Base-by-base conservation (phyloP, 2,329 filamentous ascomycete species). In the Paracorniculantispora psalliotae region DNA sequence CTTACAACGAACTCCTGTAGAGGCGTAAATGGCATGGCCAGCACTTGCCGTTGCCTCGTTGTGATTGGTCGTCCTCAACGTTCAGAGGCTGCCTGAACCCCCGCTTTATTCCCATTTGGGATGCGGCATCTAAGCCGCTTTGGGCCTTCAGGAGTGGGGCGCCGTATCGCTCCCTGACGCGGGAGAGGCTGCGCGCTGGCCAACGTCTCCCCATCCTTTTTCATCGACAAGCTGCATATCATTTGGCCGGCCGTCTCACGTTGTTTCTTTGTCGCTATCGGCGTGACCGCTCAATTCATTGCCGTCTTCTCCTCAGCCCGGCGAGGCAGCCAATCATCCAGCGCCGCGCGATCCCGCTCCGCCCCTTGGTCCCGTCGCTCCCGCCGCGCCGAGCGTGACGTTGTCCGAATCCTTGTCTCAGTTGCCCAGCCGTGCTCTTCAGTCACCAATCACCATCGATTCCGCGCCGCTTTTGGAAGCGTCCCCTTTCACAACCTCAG, bases 91-190 rank as follows among this genome's bases (percentile, higher is more conserved):
- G n/a, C 35, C 46, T 50, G 54, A 50, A 50, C 10, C 28, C 54
- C 54, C 54, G 35, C 54, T 57, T 50, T 57, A 21, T 57, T 49
- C 54, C 54, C 46, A 23, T 57, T 33, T 12, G 17, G 54, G 54
- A n/a, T 4, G 30, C 17, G 13, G 9, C 7, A 19, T n/a, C 23
- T 50, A 25, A 39, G 17, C 46, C 25, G n/a, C 21, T 48, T 56
- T 23, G 6, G 28, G 21, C 19, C 15, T 48, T 13, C 8, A 30
- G 7, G 15, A 28, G 43, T 15, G 54, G 43, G 44, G 21, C 30
- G 17, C 26, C 30, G 6, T 5, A 28, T 23, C 25, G 12, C 26
- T 35, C 37, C 43, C 25, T 28, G 26, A 23, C 17, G 53, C 43
- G 52, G 52, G 39, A 55, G 46, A 53, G 30, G n/a, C n/a, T 43